Conservation (phyloP, 306 rosid species). For the Cajanus cajan region DNA sequence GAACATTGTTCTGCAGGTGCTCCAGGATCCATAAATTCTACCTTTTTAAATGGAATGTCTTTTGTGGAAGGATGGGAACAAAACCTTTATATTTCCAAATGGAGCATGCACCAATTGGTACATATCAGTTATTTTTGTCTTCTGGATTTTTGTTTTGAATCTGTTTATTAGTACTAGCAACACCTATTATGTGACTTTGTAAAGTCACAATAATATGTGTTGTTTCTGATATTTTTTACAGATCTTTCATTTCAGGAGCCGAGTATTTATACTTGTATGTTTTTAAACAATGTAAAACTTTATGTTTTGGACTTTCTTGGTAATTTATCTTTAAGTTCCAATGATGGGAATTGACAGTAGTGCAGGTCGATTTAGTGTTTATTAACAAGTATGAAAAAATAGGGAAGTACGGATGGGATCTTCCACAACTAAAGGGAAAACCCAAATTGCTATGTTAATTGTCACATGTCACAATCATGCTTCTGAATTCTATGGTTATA, state of each 20-base stretch:
- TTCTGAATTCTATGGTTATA: slow-evolving; percentile 7
- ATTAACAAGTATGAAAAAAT: background rate
- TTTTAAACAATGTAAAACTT: no score
- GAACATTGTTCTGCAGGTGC: slow-evolving; percentile 67
- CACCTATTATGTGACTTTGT: no score
- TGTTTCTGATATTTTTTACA: no score
- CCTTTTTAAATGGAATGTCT: slow-evolving; percentile 91
- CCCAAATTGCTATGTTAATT: slow-evolving; percentile 1
- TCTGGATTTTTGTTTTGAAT: slow-evolving; percentile 17
- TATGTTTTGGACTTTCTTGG: background rate
- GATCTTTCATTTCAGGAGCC: no score
- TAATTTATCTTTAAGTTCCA: background rate
- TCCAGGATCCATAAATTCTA: slow-evolving; percentile 73
- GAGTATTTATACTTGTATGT: no score
- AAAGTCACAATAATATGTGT: no score
- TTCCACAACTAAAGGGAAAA: background rate
- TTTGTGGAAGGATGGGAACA: slow-evolving; percentile 96
- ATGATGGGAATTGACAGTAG: background rate
- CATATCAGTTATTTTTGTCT: slow-evolving; percentile 16
- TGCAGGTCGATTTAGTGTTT: background rate
- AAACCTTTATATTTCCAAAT: slow-evolving; percentile 81
- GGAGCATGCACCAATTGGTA: slow-evolving; percentile 99
- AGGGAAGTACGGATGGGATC: background rate
- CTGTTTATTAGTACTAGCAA: background rate
- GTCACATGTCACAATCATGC: slow-evolving; percentile 7